phyloP scores from a whole-genome alignment of 164 flowering plant species.

The Pachysandra terminalis region DNA sequence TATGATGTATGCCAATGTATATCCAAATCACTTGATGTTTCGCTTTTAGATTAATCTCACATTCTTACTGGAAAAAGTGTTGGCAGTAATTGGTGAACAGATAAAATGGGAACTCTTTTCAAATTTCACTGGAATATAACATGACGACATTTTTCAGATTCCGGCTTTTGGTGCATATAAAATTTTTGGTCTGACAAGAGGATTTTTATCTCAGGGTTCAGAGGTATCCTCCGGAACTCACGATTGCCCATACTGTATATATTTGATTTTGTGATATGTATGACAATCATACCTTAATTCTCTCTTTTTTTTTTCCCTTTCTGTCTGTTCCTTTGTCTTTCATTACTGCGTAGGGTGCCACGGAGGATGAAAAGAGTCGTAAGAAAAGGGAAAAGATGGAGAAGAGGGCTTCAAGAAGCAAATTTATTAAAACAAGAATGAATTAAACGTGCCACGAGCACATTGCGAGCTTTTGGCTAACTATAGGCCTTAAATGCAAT shows the following conservation, averaged over 20 bases:
- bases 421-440: constrained; percentile 58
- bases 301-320: no score
- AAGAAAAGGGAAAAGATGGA: constrained; percentile 96
- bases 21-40: no score
- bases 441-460: constrained; percentile 15
- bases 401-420: constrained; percentile 75
- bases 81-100: neutral
- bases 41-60: no score
- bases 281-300: neutral
- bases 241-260: neutral
- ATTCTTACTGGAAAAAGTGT: no score
- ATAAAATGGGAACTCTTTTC: neutral
- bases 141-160: constrained; percentile 41
- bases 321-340: neutral
- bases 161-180: constrained; percentile 78
- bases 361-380: constrained; percentile 86
- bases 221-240: constrained; percentile 42
- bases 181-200: constrained; percentile 48
- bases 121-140: neutral
- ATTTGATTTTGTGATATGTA: neutral
- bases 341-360: constrained; percentile 38
- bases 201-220: constrained; percentile 64
- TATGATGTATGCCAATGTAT: no score
- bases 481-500: neutral
- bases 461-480: no score